A percentile compares a stretch with the other conserved stretches of the same genome.
Conservation (phyloP, 129 eudicot species). For the Pittosporum tobira region DNA sequence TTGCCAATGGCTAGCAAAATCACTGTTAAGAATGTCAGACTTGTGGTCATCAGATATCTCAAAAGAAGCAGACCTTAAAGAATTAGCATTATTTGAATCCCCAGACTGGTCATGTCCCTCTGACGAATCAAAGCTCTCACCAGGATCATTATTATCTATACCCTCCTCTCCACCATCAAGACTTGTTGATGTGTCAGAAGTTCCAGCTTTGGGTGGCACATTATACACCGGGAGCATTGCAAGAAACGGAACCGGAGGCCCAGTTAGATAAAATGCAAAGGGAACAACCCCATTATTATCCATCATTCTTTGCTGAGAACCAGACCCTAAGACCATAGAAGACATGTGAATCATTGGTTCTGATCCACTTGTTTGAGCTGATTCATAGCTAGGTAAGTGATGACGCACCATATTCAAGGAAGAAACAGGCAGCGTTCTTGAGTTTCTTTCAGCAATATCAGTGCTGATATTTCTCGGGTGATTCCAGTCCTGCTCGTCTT, state of each 20-base stretch:
- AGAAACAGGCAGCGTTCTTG: conserved; percentile 34
- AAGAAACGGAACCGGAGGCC: conserved; percentile 91
- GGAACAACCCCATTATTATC: conserved; percentile 48
- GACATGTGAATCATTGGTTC: conserved; percentile 49
- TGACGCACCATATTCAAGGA: conserved; percentile 38
- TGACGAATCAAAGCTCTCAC: conserved; percentile 26
- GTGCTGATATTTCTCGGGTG: conserved; percentile 13
- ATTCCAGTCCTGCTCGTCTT: conserved; percentile 47
- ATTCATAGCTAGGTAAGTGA: conserved; percentile 37
- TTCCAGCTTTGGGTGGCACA: conserved; percentile 43
- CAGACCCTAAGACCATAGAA: conserved; percentile 50
- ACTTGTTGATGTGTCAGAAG: conserved; percentile 38
- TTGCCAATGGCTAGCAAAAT: conserved; percentile 85
- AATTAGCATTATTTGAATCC: conserved; percentile 25
- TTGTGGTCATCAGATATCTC: conserved; percentile 34
- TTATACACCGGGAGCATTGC: conserved; percentile 74
- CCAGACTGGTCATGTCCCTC: conserved; percentile 38
- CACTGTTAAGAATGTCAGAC: conserved; percentile 76
- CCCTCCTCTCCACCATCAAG: conserved; percentile 38
- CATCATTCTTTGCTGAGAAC: conserved; percentile 42
- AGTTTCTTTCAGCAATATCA: conserved; percentile 28
- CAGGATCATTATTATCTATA: conserved; percentile 36
- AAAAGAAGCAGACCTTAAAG: conserved; percentile 14
- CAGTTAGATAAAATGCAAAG: conserved; percentile 70
- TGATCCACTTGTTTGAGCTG: conserved; percentile 64